phyloP scores from a whole-genome alignment of 805 yeast genomes.

The Kluyveromyces wickerhamii region DNA sequence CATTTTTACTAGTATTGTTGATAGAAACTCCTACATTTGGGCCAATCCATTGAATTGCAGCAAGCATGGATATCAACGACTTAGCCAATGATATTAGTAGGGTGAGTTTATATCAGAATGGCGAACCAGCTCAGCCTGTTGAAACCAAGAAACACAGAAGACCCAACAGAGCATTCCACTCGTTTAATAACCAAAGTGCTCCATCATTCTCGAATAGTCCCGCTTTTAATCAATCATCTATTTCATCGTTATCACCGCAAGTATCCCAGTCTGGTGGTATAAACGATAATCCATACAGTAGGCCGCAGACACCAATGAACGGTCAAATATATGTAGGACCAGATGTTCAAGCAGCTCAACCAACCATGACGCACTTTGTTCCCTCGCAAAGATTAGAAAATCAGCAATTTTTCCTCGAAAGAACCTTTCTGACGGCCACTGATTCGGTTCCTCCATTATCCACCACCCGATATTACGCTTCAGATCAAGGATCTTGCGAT shows the following conservation, averaged over 20 bases:
- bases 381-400: constrained; percentile 30
- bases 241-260: neutral
- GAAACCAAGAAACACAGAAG: constrained; percentile 20
- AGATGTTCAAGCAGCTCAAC: neutral
- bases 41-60: no score
- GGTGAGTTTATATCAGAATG: constrained; percentile 16
- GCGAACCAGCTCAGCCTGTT: constrained; percentile 4
- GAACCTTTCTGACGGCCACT: constrained; percentile 60
- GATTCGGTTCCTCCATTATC: constrained; percentile 80
- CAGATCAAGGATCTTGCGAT: constrained; percentile 80
- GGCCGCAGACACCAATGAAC: neutral
- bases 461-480: constrained; percentile 56
- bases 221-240: neutral
- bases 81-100: constrained; percentile 16
- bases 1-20: no score
- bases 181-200: constrained; percentile 9
- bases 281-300: neutral
- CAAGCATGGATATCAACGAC: constrained; percentile 12
- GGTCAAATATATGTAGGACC: neutral
- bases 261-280: neutral
- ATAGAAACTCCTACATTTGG: no score
- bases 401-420: constrained; percentile 31
- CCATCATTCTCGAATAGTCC: neutral
- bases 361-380: constrained; percentile 22
- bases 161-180: constrained; percentile 27